Base-by-base conservation (phyloP, 2,329 filamentous ascomycete species). In the Alternaria rosae region DNA sequence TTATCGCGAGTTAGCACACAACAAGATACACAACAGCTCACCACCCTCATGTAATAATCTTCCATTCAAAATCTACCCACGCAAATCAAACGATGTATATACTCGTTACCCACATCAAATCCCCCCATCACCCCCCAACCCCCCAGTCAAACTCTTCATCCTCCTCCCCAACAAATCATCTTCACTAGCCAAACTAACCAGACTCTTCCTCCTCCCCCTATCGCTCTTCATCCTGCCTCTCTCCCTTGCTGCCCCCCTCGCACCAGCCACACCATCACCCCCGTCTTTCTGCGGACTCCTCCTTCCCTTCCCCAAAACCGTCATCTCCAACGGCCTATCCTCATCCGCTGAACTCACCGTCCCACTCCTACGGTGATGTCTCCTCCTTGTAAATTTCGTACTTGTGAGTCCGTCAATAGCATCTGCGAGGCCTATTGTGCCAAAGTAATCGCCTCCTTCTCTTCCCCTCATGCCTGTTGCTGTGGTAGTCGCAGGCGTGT, bases 261-360 rank as follows among this genome's bases (percentile, higher is more conserved):
- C 45, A 15, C 47, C 54, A 10, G 6, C 17, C 26, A 1, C 54
- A 25, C 11, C 2, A 0, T 47, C 12, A 23, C 54, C 54, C 3
- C 44, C 12, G n/a, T 62, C 62, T 7, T 69, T 66, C 11, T 66
- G 61, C 23, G 70, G 68, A 28, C 68, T 72, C 41, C 64, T 71
- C 42, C 70, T 75, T 9, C 59, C 65, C 53, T 71, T 76, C 1
- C 55, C 30, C 42, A 78, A 58, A 6, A 80, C 72, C 10, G 86
- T 89, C 83, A 97, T 97, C 79, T 97, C 94, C 10, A 97, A 78
- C 4, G 92, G 92, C 20, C 84, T 81, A 54, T 96, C 93, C 66
- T 97, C 93, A 32, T 95, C 92, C 0, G 89, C 92, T 13, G 83
- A 91, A 17, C 54, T 58, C 79, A 88, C 91, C 0, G 82, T 85